phyloP scores from a whole-genome alignment of 2,329 filamentous ascomycete genomes.

The Acarospora socialis region DNA sequence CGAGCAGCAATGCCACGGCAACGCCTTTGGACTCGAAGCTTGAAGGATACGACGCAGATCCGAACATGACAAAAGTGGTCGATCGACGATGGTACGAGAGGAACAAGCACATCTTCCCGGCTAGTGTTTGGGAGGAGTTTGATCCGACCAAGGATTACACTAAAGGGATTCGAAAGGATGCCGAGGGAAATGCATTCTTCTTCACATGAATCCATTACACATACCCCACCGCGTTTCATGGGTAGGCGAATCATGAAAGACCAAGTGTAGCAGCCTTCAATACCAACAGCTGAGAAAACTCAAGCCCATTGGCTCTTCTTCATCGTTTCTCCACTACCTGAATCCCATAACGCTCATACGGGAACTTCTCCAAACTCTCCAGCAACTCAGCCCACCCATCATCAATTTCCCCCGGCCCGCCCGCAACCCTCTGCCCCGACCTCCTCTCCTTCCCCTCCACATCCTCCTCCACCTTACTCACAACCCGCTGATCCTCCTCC shows the following conservation, averaged over 20 bases:
- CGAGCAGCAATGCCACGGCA: slow-evolving; percentile 23
- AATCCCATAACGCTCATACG: slow-evolving; percentile 47
- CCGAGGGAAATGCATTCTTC: slow-evolving; percentile 86
- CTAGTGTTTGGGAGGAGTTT: slow-evolving; percentile 90
- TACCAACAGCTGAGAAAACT: too few relatives aligned
- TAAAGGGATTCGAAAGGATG: slow-evolving; percentile 63
- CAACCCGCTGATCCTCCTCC: background rate
- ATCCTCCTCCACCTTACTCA: background rate
- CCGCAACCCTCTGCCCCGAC: background rate
- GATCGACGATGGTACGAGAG: slow-evolving; percentile 93
- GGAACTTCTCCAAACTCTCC: slow-evolving; percentile 42
- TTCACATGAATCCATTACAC: slow-evolving; percentile 41
- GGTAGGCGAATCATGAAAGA: too few relatives aligned
- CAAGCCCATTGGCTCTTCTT: too few relatives aligned
- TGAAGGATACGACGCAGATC: slow-evolving; percentile 67
- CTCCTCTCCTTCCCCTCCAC: background rate
- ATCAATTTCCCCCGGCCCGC: background rate
- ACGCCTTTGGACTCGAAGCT: slow-evolving; percentile 40
- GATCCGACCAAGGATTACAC: slow-evolving; percentile 79
- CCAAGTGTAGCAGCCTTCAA: too few relatives aligned
- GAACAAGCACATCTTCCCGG: slow-evolving; percentile 97
- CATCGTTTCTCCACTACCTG: too few relatives aligned
- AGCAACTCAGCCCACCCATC: slow-evolving; percentile 22
- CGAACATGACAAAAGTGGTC: slow-evolving; percentile 78
- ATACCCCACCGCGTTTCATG: too few relatives aligned